Evolutionary conservation across 257 asterid species (phyloP).

Genomic region (Jasminum sambac): DNA sequence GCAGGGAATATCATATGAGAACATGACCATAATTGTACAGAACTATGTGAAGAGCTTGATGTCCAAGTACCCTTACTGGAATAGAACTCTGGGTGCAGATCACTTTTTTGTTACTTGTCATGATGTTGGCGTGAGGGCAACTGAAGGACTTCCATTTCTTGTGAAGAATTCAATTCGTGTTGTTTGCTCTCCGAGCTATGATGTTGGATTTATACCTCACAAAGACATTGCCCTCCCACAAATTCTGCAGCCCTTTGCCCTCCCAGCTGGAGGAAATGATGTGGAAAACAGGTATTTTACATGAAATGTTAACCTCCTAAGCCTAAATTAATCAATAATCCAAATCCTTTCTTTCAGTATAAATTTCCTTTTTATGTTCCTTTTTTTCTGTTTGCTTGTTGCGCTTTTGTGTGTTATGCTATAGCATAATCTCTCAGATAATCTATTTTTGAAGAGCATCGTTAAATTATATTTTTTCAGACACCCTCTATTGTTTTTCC

Average conservation of each 20-base stretch:
- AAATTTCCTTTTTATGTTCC: conserved; percentile 6
- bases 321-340: neutral
- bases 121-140: conserved; percentile 99
- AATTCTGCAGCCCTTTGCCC: conserved; percentile 97
- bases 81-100: conserved; percentile 95
- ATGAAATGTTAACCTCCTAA: conserved; percentile 11
- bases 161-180: conserved; percentile 95
- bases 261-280: conserved; percentile 97
- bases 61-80: conserved; percentile 86
- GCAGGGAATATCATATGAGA: conserved; percentile 97
- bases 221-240: conserved; percentile 98
- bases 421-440: too few relatives aligned
- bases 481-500: too few relatives aligned
- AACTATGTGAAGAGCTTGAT: conserved; percentile 81
- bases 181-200: conserved; percentile 98
- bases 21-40: conserved; percentile 87
- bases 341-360: conserved; percentile 1
- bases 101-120: conserved; percentile 98
- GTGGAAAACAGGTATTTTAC: conserved; percentile 67
- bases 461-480: too few relatives aligned
- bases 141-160: conserved; percentile 91
- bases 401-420: neutral
- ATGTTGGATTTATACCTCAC: conserved; percentile 97
- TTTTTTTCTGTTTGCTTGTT: neutral
- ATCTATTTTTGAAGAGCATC: too few relatives aligned